These are phyloP conservation scores for Xylaria palmicola DNA, from an alignment of 495 filamentous ascomycete species.

Conservation along the genomic window DNA sequence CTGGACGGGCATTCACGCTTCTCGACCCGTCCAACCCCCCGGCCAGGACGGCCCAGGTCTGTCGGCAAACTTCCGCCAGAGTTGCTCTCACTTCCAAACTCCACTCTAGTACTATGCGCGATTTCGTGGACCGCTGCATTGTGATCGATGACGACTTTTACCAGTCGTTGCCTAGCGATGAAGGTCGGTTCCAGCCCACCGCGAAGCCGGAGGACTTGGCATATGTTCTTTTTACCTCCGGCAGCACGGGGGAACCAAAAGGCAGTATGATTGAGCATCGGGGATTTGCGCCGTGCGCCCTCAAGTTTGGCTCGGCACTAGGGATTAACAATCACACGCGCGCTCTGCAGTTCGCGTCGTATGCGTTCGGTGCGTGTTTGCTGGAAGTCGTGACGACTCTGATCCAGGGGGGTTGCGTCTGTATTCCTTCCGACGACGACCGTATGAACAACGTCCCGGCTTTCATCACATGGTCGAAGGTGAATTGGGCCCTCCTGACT, in stretches of 20 bases:
- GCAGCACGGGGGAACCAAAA: conserved; percentile 45
- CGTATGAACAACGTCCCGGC: conserved; percentile 31
- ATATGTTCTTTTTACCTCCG: conserved; percentile 42
- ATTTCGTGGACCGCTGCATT: not conserved
- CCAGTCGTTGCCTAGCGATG: conserved; percentile 1
- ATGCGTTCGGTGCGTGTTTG: conserved; percentile 58
- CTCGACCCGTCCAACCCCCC: conserved; percentile 59
- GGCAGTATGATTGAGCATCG: conserved; percentile 38
- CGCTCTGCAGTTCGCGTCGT: conserved; percentile 59
- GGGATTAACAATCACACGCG: conserved; percentile 40
- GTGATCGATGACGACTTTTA: conserved; percentile 5
- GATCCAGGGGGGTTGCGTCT: conserved; percentile 37
- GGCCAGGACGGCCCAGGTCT: conserved; percentile 41
- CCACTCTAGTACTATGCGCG: not conserved
- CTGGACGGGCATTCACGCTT: conserved; percentile 49
- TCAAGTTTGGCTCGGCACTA: conserved; percentile 33
- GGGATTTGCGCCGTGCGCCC: conserved; percentile 36
- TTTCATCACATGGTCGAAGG: conserved; percentile 25
- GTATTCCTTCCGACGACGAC: conserved; percentile 34
- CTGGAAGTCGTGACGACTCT: conserved; percentile 56
- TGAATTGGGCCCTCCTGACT: conserved; percentile 34
- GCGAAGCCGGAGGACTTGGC: conserved; percentile 16
- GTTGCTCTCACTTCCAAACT: conserved; percentile 5
- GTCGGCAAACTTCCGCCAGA: conserved; percentile 20
- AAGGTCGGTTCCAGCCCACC: conserved; percentile 2